These are phyloP conservation scores for Aureobasidium melanogenum DNA, from an alignment of 2,329 filamentous ascomycete genomes.

Conservation along the genomic window DNA sequence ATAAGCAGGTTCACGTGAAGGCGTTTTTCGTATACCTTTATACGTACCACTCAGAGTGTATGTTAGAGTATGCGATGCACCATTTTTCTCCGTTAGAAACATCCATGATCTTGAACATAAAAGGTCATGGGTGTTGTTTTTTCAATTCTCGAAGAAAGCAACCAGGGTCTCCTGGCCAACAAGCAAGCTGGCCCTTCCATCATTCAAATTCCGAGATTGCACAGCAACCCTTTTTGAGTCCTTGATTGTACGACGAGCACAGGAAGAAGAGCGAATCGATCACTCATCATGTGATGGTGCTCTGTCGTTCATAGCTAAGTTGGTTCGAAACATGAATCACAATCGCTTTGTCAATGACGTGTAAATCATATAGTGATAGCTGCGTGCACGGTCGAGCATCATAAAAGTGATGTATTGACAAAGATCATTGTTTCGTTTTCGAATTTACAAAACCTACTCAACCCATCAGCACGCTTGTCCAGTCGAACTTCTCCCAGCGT, in stretches of 20 bases:
- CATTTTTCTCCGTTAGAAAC: too few relatives aligned
- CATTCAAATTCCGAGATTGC: neutral
- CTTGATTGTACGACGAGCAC: neutral
- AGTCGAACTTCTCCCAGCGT: slow-evolving; percentile 89
- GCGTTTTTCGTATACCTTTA: neutral
- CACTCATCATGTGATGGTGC: neutral
- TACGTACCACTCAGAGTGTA: neutral
- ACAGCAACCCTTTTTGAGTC: neutral
- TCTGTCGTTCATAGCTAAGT: too few relatives aligned
- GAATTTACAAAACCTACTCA: neutral
- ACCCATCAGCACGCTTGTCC: slow-evolving; percentile 52
- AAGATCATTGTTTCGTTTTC: neutral
- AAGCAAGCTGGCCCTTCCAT: neutral
- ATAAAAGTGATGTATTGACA: neutral
- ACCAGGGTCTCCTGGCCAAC: neutral
- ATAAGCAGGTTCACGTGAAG: too few relatives aligned
- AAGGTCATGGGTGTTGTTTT: neutral
- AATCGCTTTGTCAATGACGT: too few relatives aligned
- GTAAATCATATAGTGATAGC: neutral
- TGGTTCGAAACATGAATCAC: too few relatives aligned
- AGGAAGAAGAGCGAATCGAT: neutral
- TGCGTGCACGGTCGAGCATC: neutral
- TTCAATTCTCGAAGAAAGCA: too few relatives aligned
- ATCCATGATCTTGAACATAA: too few relatives aligned
- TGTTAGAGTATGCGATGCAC: neutral